phyloP scores from a whole-genome alignment of 176 grass and related monocot species.

The Triticum monococcum region DNA sequence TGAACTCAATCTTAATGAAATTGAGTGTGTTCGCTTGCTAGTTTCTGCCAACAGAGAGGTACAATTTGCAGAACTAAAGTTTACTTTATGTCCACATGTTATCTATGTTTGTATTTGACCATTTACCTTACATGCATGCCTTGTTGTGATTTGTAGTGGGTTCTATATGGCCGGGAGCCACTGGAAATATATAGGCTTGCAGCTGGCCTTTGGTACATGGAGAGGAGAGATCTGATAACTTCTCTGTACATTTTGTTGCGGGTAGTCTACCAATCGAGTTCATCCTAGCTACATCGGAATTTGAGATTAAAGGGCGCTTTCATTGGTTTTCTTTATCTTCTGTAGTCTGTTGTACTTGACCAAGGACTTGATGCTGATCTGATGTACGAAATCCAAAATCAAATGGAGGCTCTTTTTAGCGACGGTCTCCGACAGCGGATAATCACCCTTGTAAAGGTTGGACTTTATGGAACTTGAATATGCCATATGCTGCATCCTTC shows the following conservation, averaged over 20 bases:
- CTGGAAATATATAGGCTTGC: conserved; percentile 90
- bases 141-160: conserved; percentile 56
- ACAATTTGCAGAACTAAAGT: conserved; percentile 22
- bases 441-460: conserved; percentile 80
- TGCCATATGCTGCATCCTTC: conserved; percentile 5
- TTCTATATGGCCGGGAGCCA: conserved; percentile 82
- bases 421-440: conserved; percentile 68
- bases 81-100: neutral
- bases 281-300: neutral
- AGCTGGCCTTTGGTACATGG: conserved; percentile 97
- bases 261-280: conserved; percentile 41
- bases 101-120: conserved; percentile 27
- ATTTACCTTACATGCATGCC: conserved; percentile 16
- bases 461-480: conserved; percentile 35
- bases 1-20: conserved; percentile 96
- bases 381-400: conserved; percentile 75
- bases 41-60: conserved; percentile 87
- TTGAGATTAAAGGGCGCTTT: conserved; percentile 4
- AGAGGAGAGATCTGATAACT: conserved; percentile 95
- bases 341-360: conserved; percentile 90
- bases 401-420: conserved; percentile 78
- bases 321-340: conserved; percentile 16
- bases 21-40: conserved; percentile 90
- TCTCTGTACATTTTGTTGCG: conserved; percentile 90
- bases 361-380: conserved; percentile 88